A percentile compares a stretch with the other conserved stretches of the same genome.
Evolutionary conservation across 495 filamentous ascomycete species (phyloP).

Genomic region (Xanthoparmelia taractica): DNA sequence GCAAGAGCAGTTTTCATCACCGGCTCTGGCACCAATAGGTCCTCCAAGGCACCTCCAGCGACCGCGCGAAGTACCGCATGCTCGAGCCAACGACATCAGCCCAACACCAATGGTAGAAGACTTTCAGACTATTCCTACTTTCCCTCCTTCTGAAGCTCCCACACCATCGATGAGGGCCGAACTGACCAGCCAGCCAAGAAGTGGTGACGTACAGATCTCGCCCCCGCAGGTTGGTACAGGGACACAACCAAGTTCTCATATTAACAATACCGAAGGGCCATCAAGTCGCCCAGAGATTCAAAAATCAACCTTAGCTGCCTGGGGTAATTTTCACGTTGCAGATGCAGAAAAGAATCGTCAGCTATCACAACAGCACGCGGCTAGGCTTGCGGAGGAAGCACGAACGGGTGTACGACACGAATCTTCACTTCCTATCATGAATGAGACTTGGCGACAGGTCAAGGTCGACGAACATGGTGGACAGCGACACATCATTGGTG

Average conservation of each 20-base stretch:
- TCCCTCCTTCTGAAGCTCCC: conserved; percentile 20
- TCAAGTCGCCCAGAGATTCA: conserved; percentile 9
- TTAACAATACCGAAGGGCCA: conserved; percentile 3
- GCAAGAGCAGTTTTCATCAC: conserved; percentile 24
- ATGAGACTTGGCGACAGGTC: conserved; percentile 58
- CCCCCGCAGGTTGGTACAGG: conserved; percentile 8
- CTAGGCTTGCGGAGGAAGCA: conserved; percentile 34
- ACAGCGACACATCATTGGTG: conserved; percentile 36
- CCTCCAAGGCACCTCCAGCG: conserved; percentile 24
- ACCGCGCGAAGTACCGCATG: conserved; percentile 17
- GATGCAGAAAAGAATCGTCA: conserved; percentile 38
- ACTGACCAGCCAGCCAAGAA: not conserved
- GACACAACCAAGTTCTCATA: conserved; percentile 8
- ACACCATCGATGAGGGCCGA: conserved; percentile 7
- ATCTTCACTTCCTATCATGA: conserved; percentile 43
- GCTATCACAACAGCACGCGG: conserved; percentile 33
- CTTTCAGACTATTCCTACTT: conserved; percentile 25
- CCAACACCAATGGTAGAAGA: conserved; percentile 20
- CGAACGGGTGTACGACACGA: conserved; percentile 22
- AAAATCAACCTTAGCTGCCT: conserved; percentile 31
- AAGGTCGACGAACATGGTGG: conserved; percentile 41
- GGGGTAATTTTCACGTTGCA: conserved; percentile 44
- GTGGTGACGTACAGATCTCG: conserved; percentile 6
- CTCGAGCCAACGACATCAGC: conserved; percentile 16
- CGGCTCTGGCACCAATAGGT: conserved; percentile 24